These are phyloP conservation scores for Artemisia argyi DNA, from an alignment of 129 eudicot genomes.

Conservation along the genomic window DNA sequence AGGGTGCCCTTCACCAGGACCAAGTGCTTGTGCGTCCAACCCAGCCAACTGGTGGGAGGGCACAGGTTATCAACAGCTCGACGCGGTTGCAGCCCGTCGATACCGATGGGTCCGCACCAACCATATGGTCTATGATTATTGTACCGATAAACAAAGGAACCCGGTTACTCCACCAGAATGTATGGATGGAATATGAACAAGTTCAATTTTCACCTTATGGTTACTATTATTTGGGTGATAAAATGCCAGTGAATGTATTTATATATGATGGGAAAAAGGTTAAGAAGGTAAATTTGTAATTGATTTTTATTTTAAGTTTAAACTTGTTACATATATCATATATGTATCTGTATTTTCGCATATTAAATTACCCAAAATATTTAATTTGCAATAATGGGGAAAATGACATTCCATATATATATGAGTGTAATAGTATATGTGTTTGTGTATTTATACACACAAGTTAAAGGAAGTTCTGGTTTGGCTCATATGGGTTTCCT, in stretches of 20 bases:
- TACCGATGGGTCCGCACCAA: constrained; percentile 21
- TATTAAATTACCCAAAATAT: neutral
- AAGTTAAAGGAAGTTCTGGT: neutral
- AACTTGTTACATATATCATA: neutral
- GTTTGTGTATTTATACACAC: neutral
- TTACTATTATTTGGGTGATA: neutral
- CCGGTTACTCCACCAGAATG: constrained; percentile 21
- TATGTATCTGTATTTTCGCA: constrained; percentile 12
- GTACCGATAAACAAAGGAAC: constrained; percentile 22
- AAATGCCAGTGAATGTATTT: neutral
- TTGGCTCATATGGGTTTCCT: neutral
- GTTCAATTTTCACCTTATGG: neutral
- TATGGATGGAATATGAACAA: neutral
- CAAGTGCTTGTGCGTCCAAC: constrained; percentile 19
- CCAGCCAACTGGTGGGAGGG: constrained; percentile 22
- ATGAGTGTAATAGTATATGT: too few species aligned
- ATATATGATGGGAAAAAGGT: neutral
- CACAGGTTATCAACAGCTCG: constrained; percentile 1
- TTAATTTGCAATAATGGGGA: neutral
- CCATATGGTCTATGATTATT: constrained; percentile 26
- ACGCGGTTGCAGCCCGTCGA: constrained; percentile 7
- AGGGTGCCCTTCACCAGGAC: constrained; percentile 23
- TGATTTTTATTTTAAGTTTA: neutral
- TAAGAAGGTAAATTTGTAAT: neutral
- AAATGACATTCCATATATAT: neutral